Base-by-base conservation (phyloP, 139 green algal genomes). In the Micractinium conductrix region DNA sequence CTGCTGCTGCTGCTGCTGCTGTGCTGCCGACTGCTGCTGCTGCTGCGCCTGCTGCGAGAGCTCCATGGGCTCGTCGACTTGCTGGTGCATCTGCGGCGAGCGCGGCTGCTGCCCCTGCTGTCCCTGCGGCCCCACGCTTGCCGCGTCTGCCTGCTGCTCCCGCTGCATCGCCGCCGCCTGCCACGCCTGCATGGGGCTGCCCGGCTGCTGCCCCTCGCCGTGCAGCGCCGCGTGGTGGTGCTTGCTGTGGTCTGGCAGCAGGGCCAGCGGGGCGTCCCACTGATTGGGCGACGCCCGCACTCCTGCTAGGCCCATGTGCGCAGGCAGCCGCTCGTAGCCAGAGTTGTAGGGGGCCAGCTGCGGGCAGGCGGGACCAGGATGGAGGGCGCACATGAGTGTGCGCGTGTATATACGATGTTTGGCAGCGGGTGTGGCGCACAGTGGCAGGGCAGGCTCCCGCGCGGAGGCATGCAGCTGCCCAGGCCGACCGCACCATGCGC, bases 321-420 rank as follows among this genome's bases (percentile, higher is more conserved):
- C 89, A n/a, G 82, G 21, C 79, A 96, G 91, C 40, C 87, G 85
- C 79, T 94, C 91, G 75, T 96, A 98, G 40, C 91, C 85, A 0
- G 93, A 95, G 89, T 96, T 96, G 89, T 94, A 94, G 2, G 95
- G 95, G 16, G 93, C 95, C 71, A 98, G 86, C 83, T 94, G n/a
- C n/a, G n/a, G n/a, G n/a, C n/a, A n/a, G n/a, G n/a, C n/a, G n/a
- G n/a, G n/a, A n/a, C n/a, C n/a, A n/a, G n/a, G n/a, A n/a, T n/a
- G n/a, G n/a, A n/a, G n/a, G n/a, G n/a, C n/a, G n/a, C n/a, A n/a
- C n/a, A n/a, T n/a, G n/a, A n/a, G n/a, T n/a, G n/a, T n/a, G n/a
- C n/a, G n/a, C n/a, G n/a, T n/a, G n/a, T n/a, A n/a, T n/a, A n/a
- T n/a, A n/a, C n/a, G n/a, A n/a, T n/a, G n/a, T n/a, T n/a, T n/a